Base-by-base conservation (phyloP, 441 rosid genomes). In the Euphorbia schlechtendalii region DNA sequence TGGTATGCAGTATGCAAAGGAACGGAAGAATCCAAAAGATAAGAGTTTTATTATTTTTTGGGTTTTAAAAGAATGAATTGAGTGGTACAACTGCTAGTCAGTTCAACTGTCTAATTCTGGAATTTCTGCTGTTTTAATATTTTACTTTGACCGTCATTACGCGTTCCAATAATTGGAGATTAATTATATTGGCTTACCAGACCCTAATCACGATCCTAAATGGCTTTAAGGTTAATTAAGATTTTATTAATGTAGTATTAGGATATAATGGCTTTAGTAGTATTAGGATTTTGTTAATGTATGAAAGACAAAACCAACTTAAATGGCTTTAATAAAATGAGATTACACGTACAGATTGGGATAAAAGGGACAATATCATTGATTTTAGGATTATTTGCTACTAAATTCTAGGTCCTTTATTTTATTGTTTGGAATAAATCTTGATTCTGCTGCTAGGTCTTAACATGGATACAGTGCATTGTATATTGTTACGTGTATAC, bases 141-240 rank as follows among this genome's bases (percentile, higher is more conserved):
- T 62, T 38, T 18, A 34, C 43, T 63, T 76, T 64, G 55, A 49
- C 79, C 64, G 54, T 54, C 49, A 66, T 70, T 34, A 55, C 52
- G 56, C 56, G 22, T 62, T 67, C 74, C 68, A 55, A 64, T 61
- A 32, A 25, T 56, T 61, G 65, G 75, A 28, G 24, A 24, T 4
- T 49, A n/a, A 3, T 49, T 49, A 4, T 58, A 25, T 32, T 55
- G 15, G 60, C 52, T 63, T 56, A 63, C 60, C 24, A 27, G 70
- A 70, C 76, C 73, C 77, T 71, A 71, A 81, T 73, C 74, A 63
- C 70, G 68, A 71, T 65, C 63, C 57, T 41, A 34, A 27, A 24
- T 63, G 65, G 20, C 18, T 24, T 54, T 54, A 24, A 54, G 11
- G n/a, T n/a, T n/a, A n/a, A 71, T 61, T 62, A n/a, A 12, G 13